phyloP scores from a whole-genome alignment of 2,329 filamentous ascomycete species.

The Pestalotiopsis sp. region DNA sequence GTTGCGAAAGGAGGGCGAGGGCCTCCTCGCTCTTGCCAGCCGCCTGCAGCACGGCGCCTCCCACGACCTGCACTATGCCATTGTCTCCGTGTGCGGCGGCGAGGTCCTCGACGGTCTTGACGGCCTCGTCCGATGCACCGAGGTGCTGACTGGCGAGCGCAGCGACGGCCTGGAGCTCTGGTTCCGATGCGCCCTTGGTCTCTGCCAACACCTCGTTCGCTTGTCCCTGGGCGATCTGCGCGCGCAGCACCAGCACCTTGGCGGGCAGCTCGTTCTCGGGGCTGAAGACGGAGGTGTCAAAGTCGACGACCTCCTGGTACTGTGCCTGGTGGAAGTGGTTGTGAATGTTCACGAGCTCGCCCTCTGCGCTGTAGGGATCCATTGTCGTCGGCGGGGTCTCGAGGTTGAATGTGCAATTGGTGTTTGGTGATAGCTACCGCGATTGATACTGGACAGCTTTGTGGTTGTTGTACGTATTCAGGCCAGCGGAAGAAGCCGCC shows the following conservation, averaged over 20 bases:
- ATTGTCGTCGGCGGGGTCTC: constrained; percentile 43
- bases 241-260: constrained; percentile 77
- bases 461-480: background rate
- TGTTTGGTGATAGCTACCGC: constrained; percentile 4
- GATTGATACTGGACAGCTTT: constrained; percentile 1
- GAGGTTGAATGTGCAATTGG: constrained; percentile 4
- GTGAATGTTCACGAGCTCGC: constrained; percentile 73
- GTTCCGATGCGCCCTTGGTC: constrained; percentile 64
- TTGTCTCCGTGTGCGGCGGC: constrained; percentile 72
- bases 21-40: constrained; percentile 86
- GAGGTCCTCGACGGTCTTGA: constrained; percentile 67
- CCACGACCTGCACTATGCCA: constrained; percentile 77
- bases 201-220: constrained; percentile 72
- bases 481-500: constrained; percentile 18
- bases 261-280: constrained; percentile 76
- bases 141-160: constrained; percentile 71
- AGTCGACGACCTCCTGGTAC: constrained; percentile 84
- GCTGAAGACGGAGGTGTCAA: constrained; percentile 79
- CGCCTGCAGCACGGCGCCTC: constrained; percentile 79
- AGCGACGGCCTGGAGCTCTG: constrained; percentile 76
- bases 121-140: constrained; percentile 65
- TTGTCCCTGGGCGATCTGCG: constrained; percentile 82
- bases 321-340: constrained; percentile 78
- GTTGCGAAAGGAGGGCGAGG: constrained; percentile 75
- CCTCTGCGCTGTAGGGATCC: constrained; percentile 73